phyloP scores from a whole-genome alignment of 169 alveolate species.

The Plasmodium reichenowi region DNA sequence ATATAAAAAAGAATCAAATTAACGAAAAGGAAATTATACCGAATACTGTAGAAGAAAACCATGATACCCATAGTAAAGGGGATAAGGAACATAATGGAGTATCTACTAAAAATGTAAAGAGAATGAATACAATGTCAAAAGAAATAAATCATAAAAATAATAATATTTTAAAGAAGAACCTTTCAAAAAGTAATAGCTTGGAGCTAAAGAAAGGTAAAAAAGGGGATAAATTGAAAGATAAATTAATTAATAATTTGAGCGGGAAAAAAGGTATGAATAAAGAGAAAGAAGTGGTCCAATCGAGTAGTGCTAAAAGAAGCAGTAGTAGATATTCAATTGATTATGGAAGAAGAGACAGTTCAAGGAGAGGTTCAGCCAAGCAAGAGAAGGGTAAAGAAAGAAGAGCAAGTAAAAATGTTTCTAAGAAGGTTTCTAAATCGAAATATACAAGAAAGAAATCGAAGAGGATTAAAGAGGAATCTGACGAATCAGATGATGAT shows the following conservation, averaged over 20 bases:
- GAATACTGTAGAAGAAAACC: not conserved
- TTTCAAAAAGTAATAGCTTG: not conserved
- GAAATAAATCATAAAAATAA: not conserved
- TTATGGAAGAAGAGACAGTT: not conserved
- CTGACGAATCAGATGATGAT: not conserved
- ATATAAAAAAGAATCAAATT: not conserved
- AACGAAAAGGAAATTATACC: not conserved
- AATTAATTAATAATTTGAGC: not conserved
- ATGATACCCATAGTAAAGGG: not conserved
- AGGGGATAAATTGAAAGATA: not conserved
- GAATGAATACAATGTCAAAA: not conserved
- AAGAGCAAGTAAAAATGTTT: not conserved
- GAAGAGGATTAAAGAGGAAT: not conserved
- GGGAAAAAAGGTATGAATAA: not conserved
- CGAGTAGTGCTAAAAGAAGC: too few relatives aligned
- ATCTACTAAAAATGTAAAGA: not conserved
- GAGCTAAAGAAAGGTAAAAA: not conserved
- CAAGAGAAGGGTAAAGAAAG: not conserved
- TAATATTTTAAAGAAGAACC: not conserved
- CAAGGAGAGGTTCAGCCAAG: not conserved
- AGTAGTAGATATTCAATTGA: too few relatives aligned
- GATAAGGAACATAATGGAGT: not conserved
- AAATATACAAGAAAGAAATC: not conserved
- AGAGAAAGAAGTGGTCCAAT: not conserved
- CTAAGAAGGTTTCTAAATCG: not conserved